Conservation (phyloP, 2,329 filamentous ascomycete genomes). For the Taxawa tesnikishii region DNA sequence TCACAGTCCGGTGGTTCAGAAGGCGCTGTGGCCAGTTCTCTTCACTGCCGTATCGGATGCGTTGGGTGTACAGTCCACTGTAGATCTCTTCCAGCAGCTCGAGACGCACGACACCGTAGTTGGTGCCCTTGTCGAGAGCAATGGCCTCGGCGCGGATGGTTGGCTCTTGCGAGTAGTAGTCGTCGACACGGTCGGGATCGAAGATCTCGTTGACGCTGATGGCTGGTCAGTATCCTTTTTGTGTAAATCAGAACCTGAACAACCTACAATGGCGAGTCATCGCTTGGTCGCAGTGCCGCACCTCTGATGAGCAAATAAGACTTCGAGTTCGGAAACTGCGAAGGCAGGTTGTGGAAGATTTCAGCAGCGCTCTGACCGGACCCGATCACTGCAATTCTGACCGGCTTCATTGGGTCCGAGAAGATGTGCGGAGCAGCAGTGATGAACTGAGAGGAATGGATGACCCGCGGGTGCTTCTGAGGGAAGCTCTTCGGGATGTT, state of each 20-base stretch:
- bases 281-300: slow-evolving; percentile 74
- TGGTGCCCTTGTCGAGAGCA: slow-evolving; percentile 66
- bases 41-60: slow-evolving; percentile 54
- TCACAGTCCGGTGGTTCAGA: slow-evolving; percentile 54
- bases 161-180: slow-evolving; percentile 56
- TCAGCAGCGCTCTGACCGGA: slow-evolving; percentile 89
- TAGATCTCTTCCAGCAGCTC: slow-evolving; percentile 82
- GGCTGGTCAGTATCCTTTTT: slow-evolving; percentile 13
- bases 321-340: slow-evolving; percentile 66
- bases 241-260: slow-evolving; percentile 2
- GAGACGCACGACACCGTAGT: slow-evolving; percentile 90
- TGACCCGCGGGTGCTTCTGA: slow-evolving; percentile 55
- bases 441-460: slow-evolving; percentile 83
- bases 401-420: slow-evolving; percentile 40
- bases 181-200: slow-evolving; percentile 74
- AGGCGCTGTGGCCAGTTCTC: slow-evolving; percentile 79
- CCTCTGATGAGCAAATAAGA: slow-evolving; percentile 72
- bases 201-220: slow-evolving; percentile 87
- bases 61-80: slow-evolving; percentile 76
- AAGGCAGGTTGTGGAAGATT: slow-evolving; percentile 82
- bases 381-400: slow-evolving; percentile 74
- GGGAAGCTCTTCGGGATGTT: slow-evolving; percentile 61
- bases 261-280: slow-evolving; percentile 88
- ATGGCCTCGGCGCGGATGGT: slow-evolving; percentile 50
- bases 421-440: slow-evolving; percentile 50